These are phyloP conservation scores for Myxozyma nipponensis DNA, from an alignment of 805 yeast species.

Conservation along the genomic window DNA sequence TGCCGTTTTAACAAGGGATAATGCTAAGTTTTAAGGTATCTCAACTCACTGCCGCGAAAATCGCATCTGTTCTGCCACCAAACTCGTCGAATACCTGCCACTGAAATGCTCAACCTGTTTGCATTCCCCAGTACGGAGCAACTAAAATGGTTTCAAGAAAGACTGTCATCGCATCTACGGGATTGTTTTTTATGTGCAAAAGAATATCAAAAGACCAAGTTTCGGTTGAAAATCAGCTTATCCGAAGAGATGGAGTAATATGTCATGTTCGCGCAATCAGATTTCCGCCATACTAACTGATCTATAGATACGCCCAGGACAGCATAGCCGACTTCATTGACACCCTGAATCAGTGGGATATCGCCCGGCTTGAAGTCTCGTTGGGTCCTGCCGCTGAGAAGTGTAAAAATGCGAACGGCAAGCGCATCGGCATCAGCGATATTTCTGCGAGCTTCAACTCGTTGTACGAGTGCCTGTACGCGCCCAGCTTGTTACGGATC, in stretches of 20 bases:
- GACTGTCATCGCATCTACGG: slow-evolving; percentile 23
- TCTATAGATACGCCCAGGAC: slow-evolving; percentile 17
- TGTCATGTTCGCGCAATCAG: background rate
- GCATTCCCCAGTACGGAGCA: slow-evolving; percentile 26
- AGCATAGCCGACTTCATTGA: slow-evolving; percentile 23
- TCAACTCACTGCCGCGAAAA: slow-evolving; percentile 17
- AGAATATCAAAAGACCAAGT: slow-evolving; percentile 24
- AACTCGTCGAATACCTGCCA: slow-evolving; percentile 12
- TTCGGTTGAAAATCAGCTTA: slow-evolving; percentile 14
- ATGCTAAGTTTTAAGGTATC: slow-evolving; percentile 13
- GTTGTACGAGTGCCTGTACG: slow-evolving; percentile 29
- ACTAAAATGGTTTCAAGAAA: slow-evolving; percentile 23
- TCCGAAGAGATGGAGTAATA: slow-evolving; percentile 8
- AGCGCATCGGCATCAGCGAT: slow-evolving; percentile 8
- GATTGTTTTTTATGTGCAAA: slow-evolving; percentile 28
- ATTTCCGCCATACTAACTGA: background rate
- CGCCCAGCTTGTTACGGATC: slow-evolving; percentile 19
- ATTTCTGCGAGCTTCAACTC: slow-evolving; percentile 27
- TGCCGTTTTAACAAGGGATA: too few species aligned
- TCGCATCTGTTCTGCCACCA: slow-evolving; percentile 20
- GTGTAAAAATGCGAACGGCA: slow-evolving; percentile 7
- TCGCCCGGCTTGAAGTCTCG: slow-evolving; percentile 12
- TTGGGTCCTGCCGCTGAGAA: slow-evolving; percentile 21
- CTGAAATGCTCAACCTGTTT: slow-evolving; percentile 21
- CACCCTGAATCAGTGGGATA: slow-evolving; percentile 24